phyloP scores from a whole-genome alignment of 805 yeast genomes.

The Yarrowia yakushimensis region DNA sequence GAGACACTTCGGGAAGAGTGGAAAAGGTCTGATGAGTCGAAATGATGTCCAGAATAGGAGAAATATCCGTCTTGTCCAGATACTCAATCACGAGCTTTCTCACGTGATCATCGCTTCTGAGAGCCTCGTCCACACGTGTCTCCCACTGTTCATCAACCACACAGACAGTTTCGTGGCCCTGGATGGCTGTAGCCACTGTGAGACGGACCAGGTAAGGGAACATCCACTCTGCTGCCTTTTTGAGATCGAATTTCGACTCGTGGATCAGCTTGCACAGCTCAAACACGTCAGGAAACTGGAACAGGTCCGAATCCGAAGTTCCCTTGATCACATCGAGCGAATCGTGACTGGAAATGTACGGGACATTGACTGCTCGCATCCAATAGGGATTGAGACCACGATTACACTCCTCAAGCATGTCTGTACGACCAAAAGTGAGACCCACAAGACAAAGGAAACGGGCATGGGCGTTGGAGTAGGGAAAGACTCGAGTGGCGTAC shows the following conservation, averaged over 20 bases:
- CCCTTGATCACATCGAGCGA: constrained; percentile 6
- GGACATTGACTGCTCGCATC: constrained; percentile 50
- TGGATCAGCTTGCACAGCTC: constrained; percentile 9
- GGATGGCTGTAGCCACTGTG: constrained; percentile 61
- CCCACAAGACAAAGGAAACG: constrained; percentile 67
- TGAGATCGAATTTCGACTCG: constrained; percentile 28
- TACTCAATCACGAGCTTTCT: constrained; percentile 34
- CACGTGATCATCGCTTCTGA: constrained; percentile 58
- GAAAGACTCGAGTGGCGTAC: constrained; percentile 58
- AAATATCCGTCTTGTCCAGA: constrained; percentile 27
- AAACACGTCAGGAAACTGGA: not conserved
- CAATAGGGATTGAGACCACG: constrained; percentile 83
- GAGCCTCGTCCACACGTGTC: constrained; percentile 61
- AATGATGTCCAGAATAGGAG: constrained; percentile 36
- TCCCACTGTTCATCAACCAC: constrained; percentile 74
- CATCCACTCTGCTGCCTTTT: constrained; percentile 42
- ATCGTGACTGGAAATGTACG: constrained; percentile 7
- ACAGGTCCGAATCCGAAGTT: not conserved
- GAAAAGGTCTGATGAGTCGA: constrained; percentile 32
- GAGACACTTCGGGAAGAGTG: not conserved
- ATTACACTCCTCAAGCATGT: constrained; percentile 72
- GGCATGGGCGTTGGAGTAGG: constrained; percentile 65
- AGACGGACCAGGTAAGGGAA: constrained; percentile 50
- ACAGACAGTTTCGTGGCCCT: constrained; percentile 52
- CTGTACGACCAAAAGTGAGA: constrained; percentile 55